phyloP scores from a whole-genome alignment of 345 rosid species.

The Heritiera littoralis region DNA sequence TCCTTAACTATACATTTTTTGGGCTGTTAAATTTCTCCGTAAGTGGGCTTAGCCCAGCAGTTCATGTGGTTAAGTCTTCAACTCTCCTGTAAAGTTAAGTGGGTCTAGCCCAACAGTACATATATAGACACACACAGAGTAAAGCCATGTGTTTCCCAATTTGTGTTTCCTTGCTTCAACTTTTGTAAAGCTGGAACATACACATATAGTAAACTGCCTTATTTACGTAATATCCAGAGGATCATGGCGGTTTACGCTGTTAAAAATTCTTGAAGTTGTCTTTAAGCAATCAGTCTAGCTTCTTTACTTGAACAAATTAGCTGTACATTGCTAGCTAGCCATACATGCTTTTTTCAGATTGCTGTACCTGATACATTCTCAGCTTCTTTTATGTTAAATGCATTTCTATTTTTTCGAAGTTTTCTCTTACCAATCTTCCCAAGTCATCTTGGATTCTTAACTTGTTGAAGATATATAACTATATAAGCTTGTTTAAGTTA shows the following conservation, averaged over 20 bases:
- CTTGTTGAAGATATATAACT: background rate
- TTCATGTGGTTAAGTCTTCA: too few relatives aligned
- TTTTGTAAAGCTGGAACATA: background rate
- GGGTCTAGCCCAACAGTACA: too few relatives aligned
- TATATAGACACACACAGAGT: too few relatives aligned
- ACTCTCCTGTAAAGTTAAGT: too few relatives aligned
- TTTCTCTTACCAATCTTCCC: slow-evolving; percentile 20
- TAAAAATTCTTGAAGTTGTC: slow-evolving; percentile 29
- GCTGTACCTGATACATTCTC: background rate
- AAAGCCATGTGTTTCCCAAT: background rate
- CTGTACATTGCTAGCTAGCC: background rate
- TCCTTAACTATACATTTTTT: too few relatives aligned
- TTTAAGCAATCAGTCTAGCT: slow-evolving; percentile 24
- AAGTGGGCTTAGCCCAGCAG: too few relatives aligned
- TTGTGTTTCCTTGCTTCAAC: background rate
- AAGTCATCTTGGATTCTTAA: slow-evolving; percentile 39
- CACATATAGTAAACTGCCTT: background rate
- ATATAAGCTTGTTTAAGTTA: background rate
- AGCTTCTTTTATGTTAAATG: background rate
- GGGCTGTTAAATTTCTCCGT: too few relatives aligned
- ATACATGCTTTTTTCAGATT: slow-evolving; percentile 16
- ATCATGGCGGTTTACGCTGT: background rate
- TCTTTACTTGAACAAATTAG: slow-evolving; percentile 12
- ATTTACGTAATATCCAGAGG: background rate
- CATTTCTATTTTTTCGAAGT: background rate